Base-by-base conservation (phyloP, 2,329 filamentous ascomycete genomes). In the Cyclaneusma minus region DNA sequence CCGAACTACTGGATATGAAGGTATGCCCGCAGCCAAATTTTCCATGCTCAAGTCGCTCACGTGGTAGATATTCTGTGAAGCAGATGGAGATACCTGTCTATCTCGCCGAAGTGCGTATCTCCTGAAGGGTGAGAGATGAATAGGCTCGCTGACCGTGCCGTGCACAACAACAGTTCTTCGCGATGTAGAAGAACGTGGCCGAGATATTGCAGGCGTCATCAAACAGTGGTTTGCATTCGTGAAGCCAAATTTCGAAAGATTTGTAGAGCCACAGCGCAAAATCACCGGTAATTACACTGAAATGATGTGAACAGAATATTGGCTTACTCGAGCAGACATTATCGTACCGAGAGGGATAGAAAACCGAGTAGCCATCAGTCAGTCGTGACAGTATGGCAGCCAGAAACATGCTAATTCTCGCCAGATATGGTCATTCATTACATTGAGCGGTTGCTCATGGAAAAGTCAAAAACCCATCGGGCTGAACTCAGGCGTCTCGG, bases 151-250 rank as follows among this genome's bases (percentile, higher is more conserved):
- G 26, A 29, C n/a, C n/a, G n/a, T n/a, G n/a, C n/a, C n/a, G n/a
- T n/a, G n/a, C n/a, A n/a, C n/a, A n/a, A n/a, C n/a, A 11, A 21
- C 16, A 38, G 28, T 38, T 91, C 38, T 58, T 83, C 78, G 89
- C 44, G 89, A 98, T 53, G 82, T 95, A 13, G 71, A 71, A 41
- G 82, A 93, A 42, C 73, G 89, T 43, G 87, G 81, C 3, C 69
- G 89, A 45, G 87, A 93, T 44, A 79, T 95, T 30, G 80, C 94
- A 47, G 89, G 89, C 21, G 87, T 85, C 44, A 85, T 98, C 50
- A 95, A 95, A 52, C 89, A 98, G 50, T 98, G 89, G 89, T 94
- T 95, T 49, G 60, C 58, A 7, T 98, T 80, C 47, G 89, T 98
- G 22, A 98, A 98, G 53, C 89, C 89, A 3, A 95, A 95, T 45